phyloP scores from a whole-genome alignment of 2,329 filamentous ascomycete species.

The Berkeleyomyces rouxiae region DNA sequence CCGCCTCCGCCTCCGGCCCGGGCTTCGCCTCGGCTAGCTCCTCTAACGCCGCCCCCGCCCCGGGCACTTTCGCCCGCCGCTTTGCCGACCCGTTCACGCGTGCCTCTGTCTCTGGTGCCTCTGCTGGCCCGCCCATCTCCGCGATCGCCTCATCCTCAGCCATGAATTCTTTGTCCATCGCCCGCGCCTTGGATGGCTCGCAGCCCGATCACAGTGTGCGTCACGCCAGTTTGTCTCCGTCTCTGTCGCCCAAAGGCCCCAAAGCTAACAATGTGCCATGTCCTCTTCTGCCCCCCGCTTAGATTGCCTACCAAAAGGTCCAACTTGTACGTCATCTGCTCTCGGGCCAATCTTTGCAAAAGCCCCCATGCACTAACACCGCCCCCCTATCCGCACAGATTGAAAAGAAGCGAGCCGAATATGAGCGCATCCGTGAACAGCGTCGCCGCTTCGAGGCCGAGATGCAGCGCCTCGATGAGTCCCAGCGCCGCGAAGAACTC shows the following conservation, averaged over 20 bases:
- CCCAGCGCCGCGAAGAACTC: slow-evolving; percentile 66
- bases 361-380: background rate
- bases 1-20: background rate
- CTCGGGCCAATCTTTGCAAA: background rate
- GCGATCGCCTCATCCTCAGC: background rate
- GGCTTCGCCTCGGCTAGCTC: background rate
- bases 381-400: slow-evolving; percentile 36
- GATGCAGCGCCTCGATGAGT: slow-evolving; percentile 75
- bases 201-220: slow-evolving; percentile 6
- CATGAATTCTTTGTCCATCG: slow-evolving; percentile 5
- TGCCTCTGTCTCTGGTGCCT: background rate
- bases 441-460: slow-evolving; percentile 80
- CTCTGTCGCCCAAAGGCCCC: background rate
- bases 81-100: slow-evolving; percentile 5
- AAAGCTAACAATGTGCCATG: background rate
- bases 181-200: slow-evolving; percentile 1
- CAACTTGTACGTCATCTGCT: slow-evolving; percentile 18
- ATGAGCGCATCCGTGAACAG: slow-evolving; percentile 79
- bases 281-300: background rate
- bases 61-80: slow-evolving; percentile 6
- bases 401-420: slow-evolving; percentile 85
- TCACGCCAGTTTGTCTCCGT: background rate
- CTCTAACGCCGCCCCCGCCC: background rate
- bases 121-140: background rate
- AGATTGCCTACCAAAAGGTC: slow-evolving; percentile 13